phyloP scores from a whole-genome alignment of 2,329 filamentous ascomycete species.

The Microdochium bolleyi region DNA sequence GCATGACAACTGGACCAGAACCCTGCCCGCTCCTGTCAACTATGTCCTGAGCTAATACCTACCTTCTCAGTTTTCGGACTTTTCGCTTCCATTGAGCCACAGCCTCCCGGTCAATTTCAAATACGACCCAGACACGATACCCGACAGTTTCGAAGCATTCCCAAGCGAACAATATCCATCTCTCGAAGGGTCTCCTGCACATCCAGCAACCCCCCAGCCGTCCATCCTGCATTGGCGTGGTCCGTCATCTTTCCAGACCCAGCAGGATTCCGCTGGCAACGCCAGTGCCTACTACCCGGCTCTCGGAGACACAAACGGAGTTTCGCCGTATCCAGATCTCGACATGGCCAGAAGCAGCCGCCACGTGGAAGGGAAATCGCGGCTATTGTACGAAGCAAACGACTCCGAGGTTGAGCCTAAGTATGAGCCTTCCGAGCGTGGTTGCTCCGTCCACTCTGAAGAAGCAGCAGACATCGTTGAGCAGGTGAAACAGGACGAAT shows the following conservation, averaged over 20 bases:
- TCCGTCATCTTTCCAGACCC: no score
- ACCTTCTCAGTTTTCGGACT: neutral
- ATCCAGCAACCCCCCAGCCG: no score
- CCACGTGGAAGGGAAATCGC: neutral
- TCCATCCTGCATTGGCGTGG: no score
- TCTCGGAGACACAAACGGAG: neutral
- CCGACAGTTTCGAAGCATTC: neutral
- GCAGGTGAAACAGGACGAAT: slow-evolving; percentile 18
- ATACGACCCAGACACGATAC: neutral
- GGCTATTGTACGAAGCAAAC: slow-evolving; percentile 1
- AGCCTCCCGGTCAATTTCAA: neutral
- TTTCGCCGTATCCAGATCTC: neutral
- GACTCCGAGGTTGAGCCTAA: slow-evolving; percentile 8
- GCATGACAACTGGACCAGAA: neutral
- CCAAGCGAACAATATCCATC: neutral
- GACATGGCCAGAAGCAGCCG: neutral
- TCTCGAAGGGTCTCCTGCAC: neutral
- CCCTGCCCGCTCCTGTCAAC: neutral
- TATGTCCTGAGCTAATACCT: neutral
- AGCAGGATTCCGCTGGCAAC: neutral
- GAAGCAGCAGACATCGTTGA: slow-evolving; percentile 17
- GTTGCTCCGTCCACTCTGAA: slow-evolving; percentile 16
- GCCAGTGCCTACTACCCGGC: neutral
- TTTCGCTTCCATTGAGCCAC: neutral
- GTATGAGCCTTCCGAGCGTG: slow-evolving; percentile 19